phyloP scores from a whole-genome alignment of 163 green algal genomes.

The Prototheca wickerhamii region DNA sequence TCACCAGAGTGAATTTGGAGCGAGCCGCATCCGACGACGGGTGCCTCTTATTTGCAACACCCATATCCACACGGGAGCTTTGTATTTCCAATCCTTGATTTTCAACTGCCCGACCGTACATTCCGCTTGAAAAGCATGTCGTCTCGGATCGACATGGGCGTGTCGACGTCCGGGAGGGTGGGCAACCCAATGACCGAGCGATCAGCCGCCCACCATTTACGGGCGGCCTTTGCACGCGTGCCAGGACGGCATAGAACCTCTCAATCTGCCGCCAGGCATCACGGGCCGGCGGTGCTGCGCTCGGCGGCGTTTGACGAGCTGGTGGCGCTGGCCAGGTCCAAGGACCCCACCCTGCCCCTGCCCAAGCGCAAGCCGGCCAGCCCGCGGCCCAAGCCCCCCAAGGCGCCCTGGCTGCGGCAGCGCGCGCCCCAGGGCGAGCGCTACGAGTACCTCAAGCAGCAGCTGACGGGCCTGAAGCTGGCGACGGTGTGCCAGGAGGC shows the following conservation, averaged over 20 bases:
- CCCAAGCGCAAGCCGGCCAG: slow-evolving; percentile 5
- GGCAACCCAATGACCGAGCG: not conserved
- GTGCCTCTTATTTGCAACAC: no score
- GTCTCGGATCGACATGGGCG: not conserved
- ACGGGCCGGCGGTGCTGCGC: no score
- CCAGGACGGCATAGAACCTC: not conserved
- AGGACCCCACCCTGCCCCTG: slow-evolving; percentile 60
- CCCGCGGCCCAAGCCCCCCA: slow-evolving; percentile 44
- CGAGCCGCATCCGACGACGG: no score
- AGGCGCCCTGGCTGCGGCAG: slow-evolving; percentile 92
- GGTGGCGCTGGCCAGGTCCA: slow-evolving; percentile 63
- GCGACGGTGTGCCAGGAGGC: slow-evolving; percentile 92
- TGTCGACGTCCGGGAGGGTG: not conserved
- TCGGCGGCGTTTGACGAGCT: slow-evolving; percentile 71
- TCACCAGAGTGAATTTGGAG: no score
- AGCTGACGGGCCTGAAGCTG: slow-evolving; percentile 73
- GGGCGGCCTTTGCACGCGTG: not conserved
- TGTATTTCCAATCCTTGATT: no score
- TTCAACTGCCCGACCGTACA: no score
- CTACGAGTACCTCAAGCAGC: slow-evolving; percentile 64
- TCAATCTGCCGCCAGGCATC: no score
- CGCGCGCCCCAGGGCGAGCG: slow-evolving; percentile 73
- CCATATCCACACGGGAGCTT: no score
- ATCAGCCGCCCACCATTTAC: not conserved
- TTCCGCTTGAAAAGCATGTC: not conserved